These are phyloP conservation scores for Bolboschoenoplectus hybrid DNA, from an alignment of 202 grass and related monocot species.

Conservation along the genomic window DNA sequence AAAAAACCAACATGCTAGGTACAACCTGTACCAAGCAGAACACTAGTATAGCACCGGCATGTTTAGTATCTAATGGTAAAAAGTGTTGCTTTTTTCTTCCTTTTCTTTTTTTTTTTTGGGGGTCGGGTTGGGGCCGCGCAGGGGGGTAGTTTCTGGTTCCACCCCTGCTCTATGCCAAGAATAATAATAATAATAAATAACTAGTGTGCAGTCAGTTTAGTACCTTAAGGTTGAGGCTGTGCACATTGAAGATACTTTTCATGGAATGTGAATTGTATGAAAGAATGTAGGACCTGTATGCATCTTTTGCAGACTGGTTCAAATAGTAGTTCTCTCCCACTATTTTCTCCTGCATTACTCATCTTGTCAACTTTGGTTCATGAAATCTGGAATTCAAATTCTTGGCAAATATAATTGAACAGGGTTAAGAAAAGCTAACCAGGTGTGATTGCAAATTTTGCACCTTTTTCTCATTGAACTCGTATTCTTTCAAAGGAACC, in stretches of 20 bases:
- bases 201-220: constrained; percentile 1
- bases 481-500: constrained; percentile 74
- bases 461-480: constrained; percentile 73
- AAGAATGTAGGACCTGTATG: constrained; percentile 86
- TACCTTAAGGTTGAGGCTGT: constrained; percentile 91
- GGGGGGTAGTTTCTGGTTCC: background rate
- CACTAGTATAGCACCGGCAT: background rate
- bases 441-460: constrained; percentile 85
- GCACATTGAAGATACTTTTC: constrained; percentile 94
- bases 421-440: constrained; percentile 46
- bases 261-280: constrained; percentile 92
- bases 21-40: background rate
- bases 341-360: constrained; percentile 70
- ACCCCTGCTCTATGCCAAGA: background rate
- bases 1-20: background rate
- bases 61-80: no score
- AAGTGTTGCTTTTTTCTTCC: no score
- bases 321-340: constrained; percentile 81
- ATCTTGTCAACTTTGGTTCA: constrained; percentile 16
- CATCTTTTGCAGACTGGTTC: constrained; percentile 88
- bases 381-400: constrained; percentile 28
- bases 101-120: no score
- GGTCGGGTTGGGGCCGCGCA: no score
- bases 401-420: background rate
- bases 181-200: background rate